Conservation (phyloP, 2,329 filamentous ascomycete genomes). For the Graphilbum fragrans region DNA sequence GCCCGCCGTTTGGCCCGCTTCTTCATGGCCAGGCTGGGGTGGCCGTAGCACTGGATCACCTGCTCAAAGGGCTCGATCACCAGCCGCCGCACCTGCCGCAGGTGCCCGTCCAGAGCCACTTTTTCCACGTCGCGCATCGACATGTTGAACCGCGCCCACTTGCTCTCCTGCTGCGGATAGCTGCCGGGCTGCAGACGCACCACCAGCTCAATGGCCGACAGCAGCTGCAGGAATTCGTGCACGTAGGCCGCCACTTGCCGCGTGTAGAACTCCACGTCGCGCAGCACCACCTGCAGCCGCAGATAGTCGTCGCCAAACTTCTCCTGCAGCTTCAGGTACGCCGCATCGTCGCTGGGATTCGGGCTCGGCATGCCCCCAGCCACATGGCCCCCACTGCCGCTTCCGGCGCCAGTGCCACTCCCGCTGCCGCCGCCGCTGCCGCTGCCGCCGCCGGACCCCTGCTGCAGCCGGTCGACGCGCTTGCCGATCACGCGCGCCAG, state of each 20-base stretch:
- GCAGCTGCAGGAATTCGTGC: conserved; percentile 66
- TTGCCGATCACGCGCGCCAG: conserved; percentile 84
- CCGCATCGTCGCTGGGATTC: conserved; percentile 66
- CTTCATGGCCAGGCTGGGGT: conserved; percentile 80
- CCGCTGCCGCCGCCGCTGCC: not conserved
- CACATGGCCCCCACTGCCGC: not conserved
- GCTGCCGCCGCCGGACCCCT: not conserved
- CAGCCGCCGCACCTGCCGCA: conserved; percentile 59
- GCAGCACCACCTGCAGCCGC: conserved; percentile 79
- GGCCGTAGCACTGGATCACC: conserved; percentile 47
- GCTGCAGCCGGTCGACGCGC: conserved; percentile 73
- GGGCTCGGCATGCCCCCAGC: conserved; percentile 31
- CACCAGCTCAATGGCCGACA: conserved; percentile 71
- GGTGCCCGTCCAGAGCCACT: conserved; percentile 61
- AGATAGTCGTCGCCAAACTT: conserved; percentile 89
- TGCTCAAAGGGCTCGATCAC: conserved; percentile 57
- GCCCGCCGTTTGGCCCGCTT: conserved; percentile 88
- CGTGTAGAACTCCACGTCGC: conserved; percentile 88
- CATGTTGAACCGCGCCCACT: conserved; percentile 85
- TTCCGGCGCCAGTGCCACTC: not conserved
- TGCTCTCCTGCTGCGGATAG: conserved; percentile 79
- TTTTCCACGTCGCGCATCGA: conserved; percentile 78
- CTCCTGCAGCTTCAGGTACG: conserved; percentile 70
- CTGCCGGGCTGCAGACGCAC: conserved; percentile 60
- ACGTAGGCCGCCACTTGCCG: conserved; percentile 72